These are phyloP conservation scores for Naganishia vishniacii DNA, from an alignment of 768 basidiomycete species.

Conservation along the genomic window DNA sequence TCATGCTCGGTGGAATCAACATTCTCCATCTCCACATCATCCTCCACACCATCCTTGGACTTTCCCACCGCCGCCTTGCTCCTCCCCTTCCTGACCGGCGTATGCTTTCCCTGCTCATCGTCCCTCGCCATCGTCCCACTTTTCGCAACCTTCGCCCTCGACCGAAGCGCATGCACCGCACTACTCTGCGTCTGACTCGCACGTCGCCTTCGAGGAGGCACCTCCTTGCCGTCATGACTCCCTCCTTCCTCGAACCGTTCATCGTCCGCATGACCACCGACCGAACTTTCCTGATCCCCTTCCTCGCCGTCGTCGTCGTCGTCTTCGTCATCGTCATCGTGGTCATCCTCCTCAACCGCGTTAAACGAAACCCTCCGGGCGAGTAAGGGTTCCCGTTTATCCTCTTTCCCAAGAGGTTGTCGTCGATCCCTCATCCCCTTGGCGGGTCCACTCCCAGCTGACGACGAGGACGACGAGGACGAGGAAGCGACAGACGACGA, in stretches of 20 bases:
- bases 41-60: background rate
- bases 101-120: background rate
- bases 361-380: conserved; percentile 3
- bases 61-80: background rate
- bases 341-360: too few relatives aligned
- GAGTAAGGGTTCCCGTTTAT: background rate
- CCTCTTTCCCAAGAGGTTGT: background rate
- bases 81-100: too few relatives aligned
- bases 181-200: conserved; percentile 5
- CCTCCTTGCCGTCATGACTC: background rate
- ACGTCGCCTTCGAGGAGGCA: background rate
- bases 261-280: conserved; percentile 16
- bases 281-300: conserved; percentile 10
- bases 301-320: background rate
- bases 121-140: background rate
- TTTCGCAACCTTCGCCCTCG: background rate
- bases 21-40: conserved; percentile 7
- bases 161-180: background rate
- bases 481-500: conserved; percentile 28
- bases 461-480: conserved; percentile 26
- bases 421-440: too few relatives aligned
- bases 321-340: too few relatives aligned
- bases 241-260: background rate
- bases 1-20: conserved; percentile 1
- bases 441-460: background rate